phyloP scores from a whole-genome alignment of 306 rosid genomes.

The Citrullus mucosospermus region DNA sequence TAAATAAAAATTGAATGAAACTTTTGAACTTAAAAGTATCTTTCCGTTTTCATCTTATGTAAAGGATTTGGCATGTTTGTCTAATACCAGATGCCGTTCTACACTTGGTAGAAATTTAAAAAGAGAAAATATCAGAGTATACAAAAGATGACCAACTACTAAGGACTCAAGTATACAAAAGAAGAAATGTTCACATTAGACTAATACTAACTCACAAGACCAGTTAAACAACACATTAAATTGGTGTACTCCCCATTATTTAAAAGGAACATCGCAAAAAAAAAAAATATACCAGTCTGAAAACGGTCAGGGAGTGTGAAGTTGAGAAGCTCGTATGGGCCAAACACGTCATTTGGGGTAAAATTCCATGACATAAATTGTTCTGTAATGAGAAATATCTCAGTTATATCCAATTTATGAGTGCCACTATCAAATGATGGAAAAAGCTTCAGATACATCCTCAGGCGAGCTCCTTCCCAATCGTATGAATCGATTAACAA shows the following conservation, averaged over 20 bases:
- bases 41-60: not conserved
- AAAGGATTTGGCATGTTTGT: not conserved
- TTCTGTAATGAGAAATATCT: constrained; percentile 30
- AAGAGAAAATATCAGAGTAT: not conserved
- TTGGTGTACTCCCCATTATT: not conserved
- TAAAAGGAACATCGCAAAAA: not conserved
- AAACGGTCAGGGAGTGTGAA: constrained; percentile 47
- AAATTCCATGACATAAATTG: constrained; percentile 37
- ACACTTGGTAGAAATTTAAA: not conserved
- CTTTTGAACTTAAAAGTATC: not conserved
- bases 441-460: constrained; percentile 59
- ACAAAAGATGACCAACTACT: not conserved
- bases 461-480: constrained; percentile 83
- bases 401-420: constrained; percentile 29
- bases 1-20: not conserved
- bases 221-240: not conserved
- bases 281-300: constrained; percentile 32
- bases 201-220: not conserved
- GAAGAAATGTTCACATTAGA: not conserved
- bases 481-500: constrained; percentile 30
- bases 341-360: constrained; percentile 40
- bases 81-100: not conserved
- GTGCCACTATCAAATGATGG: constrained; percentile 23
- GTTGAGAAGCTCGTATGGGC: constrained; percentile 83
- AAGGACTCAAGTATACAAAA: not conserved